Evolutionary conservation across 129 eudicot species (phyloP).

Genomic region (Apium graveolens): DNA sequence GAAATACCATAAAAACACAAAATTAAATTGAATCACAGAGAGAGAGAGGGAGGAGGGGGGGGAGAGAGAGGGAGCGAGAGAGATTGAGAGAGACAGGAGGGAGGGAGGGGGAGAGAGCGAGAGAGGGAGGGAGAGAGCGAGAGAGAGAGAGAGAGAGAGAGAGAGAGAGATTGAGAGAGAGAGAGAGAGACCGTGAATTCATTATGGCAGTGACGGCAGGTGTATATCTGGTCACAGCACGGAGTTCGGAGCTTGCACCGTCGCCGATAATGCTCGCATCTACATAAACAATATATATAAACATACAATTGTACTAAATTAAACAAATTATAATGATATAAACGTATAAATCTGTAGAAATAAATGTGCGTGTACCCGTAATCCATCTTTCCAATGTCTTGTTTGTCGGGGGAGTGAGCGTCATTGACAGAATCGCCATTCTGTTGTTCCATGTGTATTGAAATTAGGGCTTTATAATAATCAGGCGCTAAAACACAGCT

Average conservation of each 20-base stretch:
- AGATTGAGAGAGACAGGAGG: neutral
- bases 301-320: neutral
- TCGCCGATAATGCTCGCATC: conserved; percentile 83
- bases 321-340: neutral
- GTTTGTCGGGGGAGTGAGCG: conserved; percentile 16
- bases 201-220: conserved; percentile 94
- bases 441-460: neutral
- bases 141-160: neutral
- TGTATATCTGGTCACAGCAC: conserved; percentile 65
- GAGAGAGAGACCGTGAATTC: conserved; percentile 50
- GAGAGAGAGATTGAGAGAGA: neutral
- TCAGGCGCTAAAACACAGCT: no score
- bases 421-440: conserved; percentile 12
- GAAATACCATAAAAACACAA: neutral
- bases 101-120: neutral
- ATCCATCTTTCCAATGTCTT: conserved; percentile 39
- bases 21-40: neutral
- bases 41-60: neutral
- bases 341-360: neutral
- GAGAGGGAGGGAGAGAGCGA: neutral
- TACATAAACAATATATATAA: no score
- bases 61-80: neutral
- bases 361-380: conserved; percentile 43
- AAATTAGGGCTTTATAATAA: neutral
- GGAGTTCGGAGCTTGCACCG: conserved; percentile 84